Base-by-base conservation (phyloP, 306 rosid genomes). In the Inga oerstediana region DNA sequence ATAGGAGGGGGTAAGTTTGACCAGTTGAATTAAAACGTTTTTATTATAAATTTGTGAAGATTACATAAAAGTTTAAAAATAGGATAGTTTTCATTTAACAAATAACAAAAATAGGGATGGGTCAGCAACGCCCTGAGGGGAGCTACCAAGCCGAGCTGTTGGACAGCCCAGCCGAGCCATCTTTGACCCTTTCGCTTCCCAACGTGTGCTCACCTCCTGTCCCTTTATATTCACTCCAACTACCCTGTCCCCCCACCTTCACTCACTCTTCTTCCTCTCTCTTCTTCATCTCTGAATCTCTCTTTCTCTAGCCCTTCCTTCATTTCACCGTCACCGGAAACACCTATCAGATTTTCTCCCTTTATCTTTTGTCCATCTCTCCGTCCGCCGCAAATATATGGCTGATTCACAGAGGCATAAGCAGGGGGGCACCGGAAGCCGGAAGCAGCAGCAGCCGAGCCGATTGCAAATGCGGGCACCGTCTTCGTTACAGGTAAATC, bases 401-500 rank as follows among this genome's bases (percentile, higher is more conserved):
- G 90, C 93, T 39, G 95, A 92, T 37, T 37, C 80, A 9, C 78
- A 81, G 11, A 58, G 85, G 75, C 79, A 74, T 3, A 81, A 20
- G 27, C 79, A 88, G 19, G 80, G 27, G 48, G 15, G 17, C 52
- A 7, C 72, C 72, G 68, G 61, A 5, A n/a, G 66, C 37, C 72
- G 62, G 59, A 45, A 85, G 34, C 89, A 88, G 62, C 88, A 87
- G 79, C 88, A 86, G 75, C 89, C 87, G 12, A 94, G 97, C 81
- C 89, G 99, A 7, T 82, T 97, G 22, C 98, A 97, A 84, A 83
- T 86, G 24, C 93, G 95, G 0, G 99, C 99, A 0, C 99, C 99
- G 4, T 90, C 97, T 1, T 90, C 97, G 10, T 62, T 94, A 0
- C 89, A 89, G 70, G 90, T 94, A 20, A 89, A 75, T 76, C 97